Evolutionary conservation across 805 yeast species (phyloP).

Genomic region (Allodekkera sacchari): DNA sequence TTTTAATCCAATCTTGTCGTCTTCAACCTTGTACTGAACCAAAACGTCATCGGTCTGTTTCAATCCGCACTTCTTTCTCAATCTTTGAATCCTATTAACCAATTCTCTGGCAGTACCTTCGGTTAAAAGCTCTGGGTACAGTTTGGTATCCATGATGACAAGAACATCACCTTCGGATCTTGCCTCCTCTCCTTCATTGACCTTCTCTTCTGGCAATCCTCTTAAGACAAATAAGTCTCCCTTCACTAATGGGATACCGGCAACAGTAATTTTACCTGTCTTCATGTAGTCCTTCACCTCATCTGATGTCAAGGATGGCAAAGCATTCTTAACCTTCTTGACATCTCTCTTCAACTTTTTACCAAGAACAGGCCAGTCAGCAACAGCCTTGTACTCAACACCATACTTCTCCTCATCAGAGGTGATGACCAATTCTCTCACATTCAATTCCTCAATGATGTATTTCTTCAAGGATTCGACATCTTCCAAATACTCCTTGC

Average conservation of each 20-base stretch:
- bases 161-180: conserved; percentile 87
- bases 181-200: conserved; percentile 68
- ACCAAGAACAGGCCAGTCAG: conserved; percentile 99
- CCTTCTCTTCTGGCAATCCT: conserved; percentile 67
- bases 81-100: conserved; percentile 93
- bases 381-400: conserved; percentile 88
- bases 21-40: conserved; percentile 71
- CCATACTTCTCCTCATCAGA: conserved; percentile 87
- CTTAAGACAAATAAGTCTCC: conserved; percentile 90
- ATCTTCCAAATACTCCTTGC: conserved; percentile 65
- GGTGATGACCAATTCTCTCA: conserved; percentile 80
- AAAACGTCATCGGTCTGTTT: conserved; percentile 91
- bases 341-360: conserved; percentile 93
- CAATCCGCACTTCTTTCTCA: conserved; percentile 92
- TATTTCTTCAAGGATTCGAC: conserved; percentile 69
- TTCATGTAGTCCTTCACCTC: conserved; percentile 72
- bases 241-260: conserved; percentile 75
- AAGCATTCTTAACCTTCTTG: conserved; percentile 87
- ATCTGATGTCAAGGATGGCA: conserved; percentile 72
- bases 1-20: conserved; percentile 59
- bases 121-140: conserved; percentile 79
- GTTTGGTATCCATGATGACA: conserved; percentile 78
- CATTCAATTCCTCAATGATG: conserved; percentile 85
- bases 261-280: conserved; percentile 72
- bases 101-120: conserved; percentile 97